A percentile compares a stretch with the other conserved stretches of the same genome.
phyloP scores from a whole-genome alignment of 805 yeast species.

The Torulaspora franciscae region DNA sequence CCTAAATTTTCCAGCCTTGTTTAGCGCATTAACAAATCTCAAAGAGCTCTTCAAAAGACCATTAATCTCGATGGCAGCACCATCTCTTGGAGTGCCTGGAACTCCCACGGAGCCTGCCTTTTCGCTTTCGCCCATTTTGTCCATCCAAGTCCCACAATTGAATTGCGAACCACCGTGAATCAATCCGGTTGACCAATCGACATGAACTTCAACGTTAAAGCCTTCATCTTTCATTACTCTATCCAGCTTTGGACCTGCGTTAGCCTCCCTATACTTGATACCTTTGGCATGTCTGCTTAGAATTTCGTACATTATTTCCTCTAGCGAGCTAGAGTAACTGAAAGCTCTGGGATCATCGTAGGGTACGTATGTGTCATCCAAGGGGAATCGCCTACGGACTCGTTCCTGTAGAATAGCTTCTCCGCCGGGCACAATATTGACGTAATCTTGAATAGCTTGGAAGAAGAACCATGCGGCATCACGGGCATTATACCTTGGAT shows the following conservation, averaged over 20 bases:
- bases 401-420: constrained; percentile 57
- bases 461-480: constrained; percentile 96
- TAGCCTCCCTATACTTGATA: constrained; percentile 84
- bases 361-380: constrained; percentile 73
- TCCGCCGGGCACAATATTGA: constrained; percentile 64
- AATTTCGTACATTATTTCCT: constrained; percentile 78
- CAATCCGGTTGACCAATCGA: constrained; percentile 88
- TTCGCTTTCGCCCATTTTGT: constrained; percentile 94
- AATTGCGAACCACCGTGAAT: constrained; percentile 86
- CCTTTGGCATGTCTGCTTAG: constrained; percentile 86
- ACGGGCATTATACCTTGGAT: constrained; percentile 92
- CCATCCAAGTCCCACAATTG: constrained; percentile 99
- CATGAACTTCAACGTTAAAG: constrained; percentile 71
- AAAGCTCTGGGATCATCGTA: constrained; percentile 72
- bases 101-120: constrained; percentile 80
- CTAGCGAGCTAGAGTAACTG: constrained; percentile 59
- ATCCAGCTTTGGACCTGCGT: constrained; percentile 85
- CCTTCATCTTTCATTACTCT: constrained; percentile 92
- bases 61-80: constrained; percentile 89
- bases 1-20: constrained; percentile 50
- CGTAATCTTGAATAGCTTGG: constrained; percentile 84
- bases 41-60: constrained; percentile 82
- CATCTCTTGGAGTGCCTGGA: constrained; percentile 98
- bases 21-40: constrained; percentile 67
- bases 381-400: constrained; percentile 80